Conservation (phyloP, 352 stramenopile species). For the Peronospora belbahrii region DNA sequence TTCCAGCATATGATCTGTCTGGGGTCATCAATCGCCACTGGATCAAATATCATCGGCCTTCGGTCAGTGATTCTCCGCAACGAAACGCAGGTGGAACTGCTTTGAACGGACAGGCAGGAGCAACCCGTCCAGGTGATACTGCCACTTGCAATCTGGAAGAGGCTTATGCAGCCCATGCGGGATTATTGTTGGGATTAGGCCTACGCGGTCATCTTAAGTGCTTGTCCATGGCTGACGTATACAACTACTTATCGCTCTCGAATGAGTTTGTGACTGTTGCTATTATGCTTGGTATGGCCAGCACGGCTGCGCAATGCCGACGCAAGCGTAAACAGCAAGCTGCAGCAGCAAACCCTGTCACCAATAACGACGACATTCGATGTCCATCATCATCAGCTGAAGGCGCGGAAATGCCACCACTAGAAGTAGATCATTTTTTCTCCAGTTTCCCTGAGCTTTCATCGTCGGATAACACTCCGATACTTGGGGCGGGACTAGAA, state of each 20-base stretch:
- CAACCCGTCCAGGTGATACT: conserved; percentile 12
- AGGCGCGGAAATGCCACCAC: conserved; percentile 8
- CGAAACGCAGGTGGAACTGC: conserved; percentile 5
- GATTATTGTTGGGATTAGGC: conserved; percentile 93
- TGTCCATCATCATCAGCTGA: conserved; percentile 2
- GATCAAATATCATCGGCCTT: conserved; percentile 96
- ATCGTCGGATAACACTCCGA: conserved; percentile 23
- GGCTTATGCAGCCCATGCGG: conserved; percentile 87
- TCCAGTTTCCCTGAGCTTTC: conserved; percentile 20
- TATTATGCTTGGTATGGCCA: conserved; percentile 95
- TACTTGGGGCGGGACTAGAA: conserved; percentile 42
- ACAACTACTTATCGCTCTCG: conserved; percentile 95
- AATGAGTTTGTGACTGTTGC: conserved; percentile 95
- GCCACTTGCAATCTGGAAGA: conserved; percentile 56
- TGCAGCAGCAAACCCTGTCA: conserved; percentile 1
- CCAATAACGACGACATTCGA: not conserved
- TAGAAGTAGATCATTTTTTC: conserved; percentile 19
- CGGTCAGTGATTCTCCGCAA: conserved; percentile 24
- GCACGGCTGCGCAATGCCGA: conserved; percentile 87
- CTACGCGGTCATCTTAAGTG: conserved; percentile 90
- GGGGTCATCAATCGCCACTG: conserved; percentile 92
- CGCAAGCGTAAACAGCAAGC: conserved; percentile 28
- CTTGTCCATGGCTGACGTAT: conserved; percentile 96
- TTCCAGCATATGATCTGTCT: conserved; percentile 63
- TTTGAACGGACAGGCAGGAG: conserved; percentile 8